Base-by-base conservation (phyloP, 2,329 filamentous ascomycete genomes). In the Arthroderma sp. region DNA sequence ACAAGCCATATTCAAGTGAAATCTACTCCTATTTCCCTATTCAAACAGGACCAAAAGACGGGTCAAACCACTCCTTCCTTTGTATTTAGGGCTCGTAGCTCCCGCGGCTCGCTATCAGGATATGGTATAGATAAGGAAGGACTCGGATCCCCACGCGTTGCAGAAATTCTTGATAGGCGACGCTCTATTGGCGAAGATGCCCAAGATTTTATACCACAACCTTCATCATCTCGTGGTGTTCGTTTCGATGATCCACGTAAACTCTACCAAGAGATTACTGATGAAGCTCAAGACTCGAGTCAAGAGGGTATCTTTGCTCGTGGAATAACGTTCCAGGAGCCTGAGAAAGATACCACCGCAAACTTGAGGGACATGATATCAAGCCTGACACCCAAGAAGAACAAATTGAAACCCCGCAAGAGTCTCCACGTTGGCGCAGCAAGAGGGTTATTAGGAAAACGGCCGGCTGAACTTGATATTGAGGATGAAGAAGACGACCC, bases 281-380 rank as follows among this genome's bases (percentile, higher is more conserved):
- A 67, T 40, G 78, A 79, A 83, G 49, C 71, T 78, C 15, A 22
- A 22, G 15, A 22, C 15, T 2, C 15, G 50, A 72, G 73, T 29
- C 73, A 71, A 44, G 79, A 83, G 55, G 75, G 74, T 54, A 49
- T 49, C 1, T 22, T 10, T 8, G 47, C 48, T 2, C 40, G 27
- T 3, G 31, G 29, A 40, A 71, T 75, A 38, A 63, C 75, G 15
- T 70, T 77, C 53, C 68, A 72, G 30, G 73, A 75, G 52, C 68
- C 65, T 4, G 75, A 79, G 31, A 73, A 70, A 39, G 81, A 85
- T 50, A 70, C 68, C 2, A 83, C 81, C 0, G 62, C 79, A 32
- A 85, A 78, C 49, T 64, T 89, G 37, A 82, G 77, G 50, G 81
- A 85, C 50, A 81, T 86, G 75, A 89, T 89, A 48, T 74, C 82